These are phyloP conservation scores for Penicillium bialowiezense DNA, from an alignment of 495 filamentous ascomycete genomes.

Conservation along the genomic window DNA sequence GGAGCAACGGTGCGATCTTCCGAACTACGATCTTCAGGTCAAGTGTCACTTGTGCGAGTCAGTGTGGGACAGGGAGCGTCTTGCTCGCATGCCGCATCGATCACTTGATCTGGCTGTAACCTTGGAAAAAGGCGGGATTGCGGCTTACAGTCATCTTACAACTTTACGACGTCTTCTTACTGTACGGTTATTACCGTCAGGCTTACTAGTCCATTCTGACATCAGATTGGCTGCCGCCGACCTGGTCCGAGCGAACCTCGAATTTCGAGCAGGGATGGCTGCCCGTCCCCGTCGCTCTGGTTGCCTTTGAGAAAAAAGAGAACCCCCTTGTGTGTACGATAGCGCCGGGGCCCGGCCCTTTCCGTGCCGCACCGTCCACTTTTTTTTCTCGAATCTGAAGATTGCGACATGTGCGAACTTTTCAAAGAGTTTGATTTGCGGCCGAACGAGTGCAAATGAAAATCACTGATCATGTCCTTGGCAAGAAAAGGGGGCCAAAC, in stretches of 20 bases:
- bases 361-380: slow-evolving; percentile 37
- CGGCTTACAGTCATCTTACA: slow-evolving; percentile 24
- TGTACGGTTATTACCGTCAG: slow-evolving; percentile 38
- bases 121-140: background rate
- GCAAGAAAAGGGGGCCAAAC: slow-evolving; percentile 1
- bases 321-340: slow-evolving; percentile 11
- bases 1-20: slow-evolving; percentile 36
- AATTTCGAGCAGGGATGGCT: slow-evolving; percentile 12
- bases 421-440: background rate
- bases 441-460: slow-evolving; percentile 1
- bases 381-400: slow-evolving; percentile 5
- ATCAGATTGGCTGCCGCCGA: slow-evolving; percentile 20
- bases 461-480: background rate
- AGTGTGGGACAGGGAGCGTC: slow-evolving; percentile 32
- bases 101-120: slow-evolving; percentile 60
- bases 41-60: slow-evolving; percentile 29
- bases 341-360: slow-evolving; percentile 43
- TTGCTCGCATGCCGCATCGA: slow-evolving; percentile 60
- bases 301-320: background rate
- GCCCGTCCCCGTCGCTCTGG: slow-evolving; percentile 11
- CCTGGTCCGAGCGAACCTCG: slow-evolving; percentile 23
- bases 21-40: slow-evolving; percentile 40
- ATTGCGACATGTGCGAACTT: slow-evolving; percentile 6
- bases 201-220: slow-evolving; percentile 18
- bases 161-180: slow-evolving; percentile 23